phyloP scores from a whole-genome alignment of 495 filamentous ascomycete species.

The Bacidia rubella region DNA sequence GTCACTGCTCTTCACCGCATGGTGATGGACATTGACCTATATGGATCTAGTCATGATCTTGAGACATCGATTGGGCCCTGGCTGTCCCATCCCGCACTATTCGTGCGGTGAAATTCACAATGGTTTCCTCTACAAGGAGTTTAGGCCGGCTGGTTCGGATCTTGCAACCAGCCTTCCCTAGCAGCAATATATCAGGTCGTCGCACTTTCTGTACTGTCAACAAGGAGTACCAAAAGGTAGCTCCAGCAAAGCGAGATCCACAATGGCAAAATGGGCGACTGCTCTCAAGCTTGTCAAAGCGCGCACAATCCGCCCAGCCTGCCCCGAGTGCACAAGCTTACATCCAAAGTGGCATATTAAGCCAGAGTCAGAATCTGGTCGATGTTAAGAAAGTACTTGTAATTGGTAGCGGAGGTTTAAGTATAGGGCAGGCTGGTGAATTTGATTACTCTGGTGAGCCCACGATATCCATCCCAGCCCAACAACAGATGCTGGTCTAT shows the following conservation, averaged over 20 bases:
- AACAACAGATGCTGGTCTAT: background rate
- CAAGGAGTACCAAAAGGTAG: background rate
- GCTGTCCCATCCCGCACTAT: too few species aligned
- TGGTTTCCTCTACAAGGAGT: too few species aligned
- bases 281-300: background rate
- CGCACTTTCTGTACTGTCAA: background rate
- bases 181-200: background rate
- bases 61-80: too few species aligned
- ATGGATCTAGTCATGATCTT: too few species aligned
- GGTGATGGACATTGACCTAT: too few species aligned
- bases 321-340: slow-evolving; percentile 81
- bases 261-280: background rate
- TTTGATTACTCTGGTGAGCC: slow-evolving; percentile 89
- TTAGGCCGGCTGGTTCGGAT: too few species aligned
- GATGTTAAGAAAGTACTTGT: slow-evolving; percentile 95
- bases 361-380: slow-evolving; percentile 54
- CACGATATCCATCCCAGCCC: background rate
- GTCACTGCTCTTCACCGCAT: too few species aligned
- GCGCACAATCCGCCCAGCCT: slow-evolving; percentile 29
- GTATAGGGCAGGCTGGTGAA: slow-evolving; percentile 93
- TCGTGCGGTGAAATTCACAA: too few species aligned
- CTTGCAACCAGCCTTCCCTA: too few species aligned
- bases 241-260: background rate
- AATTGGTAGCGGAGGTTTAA: slow-evolving; percentile 83
- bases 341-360: slow-evolving; percentile 71